These are phyloP conservation scores for Epichloe uncinata DNA, from an alignment of 2,329 filamentous ascomycete species.

Conservation along the genomic window DNA sequence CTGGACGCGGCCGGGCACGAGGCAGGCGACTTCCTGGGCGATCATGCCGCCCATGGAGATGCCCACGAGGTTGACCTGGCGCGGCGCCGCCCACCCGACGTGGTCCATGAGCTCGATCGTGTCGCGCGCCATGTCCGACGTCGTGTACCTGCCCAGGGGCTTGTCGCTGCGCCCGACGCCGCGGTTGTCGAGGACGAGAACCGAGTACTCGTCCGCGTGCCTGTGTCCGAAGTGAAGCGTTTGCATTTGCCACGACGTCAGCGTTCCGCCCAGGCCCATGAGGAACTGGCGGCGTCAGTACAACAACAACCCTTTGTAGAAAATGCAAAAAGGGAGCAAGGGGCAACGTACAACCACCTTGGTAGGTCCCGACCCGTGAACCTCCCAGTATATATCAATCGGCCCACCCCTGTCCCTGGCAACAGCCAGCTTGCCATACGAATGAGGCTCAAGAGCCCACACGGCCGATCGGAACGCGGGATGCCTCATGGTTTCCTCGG, in stretches of 20 bases:
- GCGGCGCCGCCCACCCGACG: constrained; percentile 49
- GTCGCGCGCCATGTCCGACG: constrained; percentile 74
- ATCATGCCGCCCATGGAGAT: constrained; percentile 90
- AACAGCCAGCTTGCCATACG: constrained; percentile 46
- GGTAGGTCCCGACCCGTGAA: constrained; percentile 61
- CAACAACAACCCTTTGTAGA: too few species aligned
- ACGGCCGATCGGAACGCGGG: constrained; percentile 53
- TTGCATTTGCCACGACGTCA: constrained; percentile 68
- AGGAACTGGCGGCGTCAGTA: too few species aligned
- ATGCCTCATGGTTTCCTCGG: constrained; percentile 47
- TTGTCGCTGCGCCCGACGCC: constrained; percentile 73
- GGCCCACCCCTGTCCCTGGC: constrained; percentile 62
- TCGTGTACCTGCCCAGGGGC: constrained; percentile 65
- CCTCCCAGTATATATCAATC: constrained; percentile 62
- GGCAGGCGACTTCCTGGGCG: constrained; percentile 59
- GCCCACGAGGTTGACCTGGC: constrained; percentile 54
- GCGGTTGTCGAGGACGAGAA: constrained; percentile 70
- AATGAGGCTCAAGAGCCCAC: constrained; percentile 56
- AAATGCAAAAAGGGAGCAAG: too few species aligned
- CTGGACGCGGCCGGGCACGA: constrained; percentile 37
- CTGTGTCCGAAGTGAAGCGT: constrained; percentile 71
- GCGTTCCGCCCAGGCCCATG: constrained; percentile 62
- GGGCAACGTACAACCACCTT: constrained; percentile 57
- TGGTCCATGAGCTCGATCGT: constrained; percentile 58
- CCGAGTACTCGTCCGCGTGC: constrained; percentile 52